A percentile compares a stretch with the other conserved stretches of the same genome.
phyloP scores from a whole-genome alignment of 2,329 filamentous ascomycete genomes.

The Fusarium dlaminii region DNA sequence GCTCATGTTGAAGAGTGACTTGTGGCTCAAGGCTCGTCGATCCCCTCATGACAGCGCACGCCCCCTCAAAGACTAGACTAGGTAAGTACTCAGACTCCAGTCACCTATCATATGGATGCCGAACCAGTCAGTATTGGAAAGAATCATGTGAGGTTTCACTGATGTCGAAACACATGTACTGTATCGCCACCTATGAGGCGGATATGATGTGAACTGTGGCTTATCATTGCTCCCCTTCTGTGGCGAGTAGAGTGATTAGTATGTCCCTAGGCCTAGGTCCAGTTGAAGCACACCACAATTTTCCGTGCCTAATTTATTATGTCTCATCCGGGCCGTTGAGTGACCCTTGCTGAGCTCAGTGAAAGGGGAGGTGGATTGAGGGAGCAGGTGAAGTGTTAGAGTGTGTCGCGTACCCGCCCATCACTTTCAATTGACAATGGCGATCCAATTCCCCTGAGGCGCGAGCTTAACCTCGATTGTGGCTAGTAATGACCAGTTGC shows the following conservation, averaged over 20 bases:
- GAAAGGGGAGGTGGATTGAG: not conserved
- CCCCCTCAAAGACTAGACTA: slow-evolving; percentile 8
- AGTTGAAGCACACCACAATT: slow-evolving; percentile 22
- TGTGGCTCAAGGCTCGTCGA: slow-evolving; percentile 42
- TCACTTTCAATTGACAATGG: slow-evolving; percentile 8
- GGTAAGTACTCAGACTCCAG: not conserved
- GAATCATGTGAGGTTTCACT: not conserved
- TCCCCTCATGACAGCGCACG: slow-evolving; percentile 33
- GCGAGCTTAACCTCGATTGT: slow-evolving; percentile 36
- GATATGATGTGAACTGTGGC: slow-evolving; percentile 30
- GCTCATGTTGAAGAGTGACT: slow-evolving; percentile 36
- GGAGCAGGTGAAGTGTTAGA: not conserved
- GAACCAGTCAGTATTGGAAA: slow-evolving; percentile 29
- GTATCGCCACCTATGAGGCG: slow-evolving; percentile 22
- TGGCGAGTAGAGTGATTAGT: slow-evolving; percentile 14
- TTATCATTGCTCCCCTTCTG: slow-evolving; percentile 12
- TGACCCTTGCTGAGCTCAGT: slow-evolving; percentile 40
- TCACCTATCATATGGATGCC: not conserved
- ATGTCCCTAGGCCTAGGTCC: not conserved
- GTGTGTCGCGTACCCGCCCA: slow-evolving; percentile 18
- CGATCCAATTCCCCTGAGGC: slow-evolving; percentile 28
- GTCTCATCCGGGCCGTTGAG: slow-evolving; percentile 36
- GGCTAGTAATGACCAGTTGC: slow-evolving; percentile 34
- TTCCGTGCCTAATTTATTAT: slow-evolving; percentile 4
- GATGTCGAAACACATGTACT: not conserved